phyloP scores from a whole-genome alignment of 148 eudicot species.

The Vaccinium corymbosum region DNA sequence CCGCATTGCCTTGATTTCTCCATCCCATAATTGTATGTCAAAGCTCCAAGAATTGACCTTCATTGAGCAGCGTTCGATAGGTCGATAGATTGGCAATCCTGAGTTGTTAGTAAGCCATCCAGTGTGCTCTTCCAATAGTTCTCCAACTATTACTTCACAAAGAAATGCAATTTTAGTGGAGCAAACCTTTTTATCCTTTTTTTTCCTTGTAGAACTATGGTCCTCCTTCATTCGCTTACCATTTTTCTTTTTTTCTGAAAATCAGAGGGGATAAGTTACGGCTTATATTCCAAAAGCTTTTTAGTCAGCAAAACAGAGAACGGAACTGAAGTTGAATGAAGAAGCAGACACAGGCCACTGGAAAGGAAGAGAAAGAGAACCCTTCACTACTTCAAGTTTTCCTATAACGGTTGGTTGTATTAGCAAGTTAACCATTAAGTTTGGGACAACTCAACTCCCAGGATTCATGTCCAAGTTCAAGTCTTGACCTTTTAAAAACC shows the following conservation, averaged over 20 bases:
- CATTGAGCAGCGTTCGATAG: too few species aligned
- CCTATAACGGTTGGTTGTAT: neutral
- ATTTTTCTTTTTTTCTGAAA: slow-evolving; percentile 66
- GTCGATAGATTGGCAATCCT: too few species aligned
- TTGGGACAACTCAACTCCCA: neutral
- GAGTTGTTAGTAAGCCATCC: too few species aligned
- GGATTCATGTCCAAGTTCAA: neutral
- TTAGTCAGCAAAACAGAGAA: neutral
- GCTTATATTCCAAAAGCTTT: neutral
- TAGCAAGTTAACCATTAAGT: neutral
- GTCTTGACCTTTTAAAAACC: neutral
- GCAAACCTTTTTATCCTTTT: slow-evolving; percentile 67
- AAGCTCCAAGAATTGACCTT: too few species aligned
- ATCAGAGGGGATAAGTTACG: slow-evolving; percentile 4
- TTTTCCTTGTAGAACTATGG: slow-evolving; percentile 46
- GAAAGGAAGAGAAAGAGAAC: neutral
- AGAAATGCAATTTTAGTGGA: neutral
- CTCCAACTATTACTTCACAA: neutral
- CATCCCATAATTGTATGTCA: too few species aligned
- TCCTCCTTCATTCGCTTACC: slow-evolving; percentile 87
- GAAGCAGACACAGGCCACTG: neutral
- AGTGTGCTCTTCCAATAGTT: too few species aligned
- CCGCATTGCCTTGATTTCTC: too few species aligned
- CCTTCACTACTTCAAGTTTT: neutral
- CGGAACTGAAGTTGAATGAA: neutral